A percentile compares a stretch with the other conserved stretches of the same genome.
Conservation (phyloP, 345 rosid genomes). For the Citropsis articulata region DNA sequence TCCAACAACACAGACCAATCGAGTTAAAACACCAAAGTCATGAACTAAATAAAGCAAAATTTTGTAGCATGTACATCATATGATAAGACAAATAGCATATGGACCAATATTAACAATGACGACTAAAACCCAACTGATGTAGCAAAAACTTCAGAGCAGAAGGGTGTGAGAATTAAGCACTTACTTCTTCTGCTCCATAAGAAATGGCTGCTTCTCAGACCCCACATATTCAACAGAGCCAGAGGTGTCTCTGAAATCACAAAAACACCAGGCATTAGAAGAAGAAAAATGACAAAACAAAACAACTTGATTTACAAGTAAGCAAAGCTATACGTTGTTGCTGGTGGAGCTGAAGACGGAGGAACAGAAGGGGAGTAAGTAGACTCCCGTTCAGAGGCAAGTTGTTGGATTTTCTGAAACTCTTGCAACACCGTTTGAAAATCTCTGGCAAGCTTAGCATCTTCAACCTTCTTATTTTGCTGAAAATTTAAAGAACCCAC, state of each 20-base stretch:
- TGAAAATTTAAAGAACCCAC: slow-evolving; percentile 11
- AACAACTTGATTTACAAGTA: background rate
- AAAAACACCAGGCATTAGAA: background rate
- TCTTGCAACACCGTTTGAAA: slow-evolving; percentile 56
- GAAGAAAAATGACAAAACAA: background rate
- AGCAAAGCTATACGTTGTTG: slow-evolving; percentile 18
- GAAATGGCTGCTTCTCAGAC: slow-evolving; percentile 45
- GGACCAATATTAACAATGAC: background rate
- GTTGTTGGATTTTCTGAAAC: slow-evolving; percentile 67
- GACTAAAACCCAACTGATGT: background rate
- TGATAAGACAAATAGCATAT: background rate
- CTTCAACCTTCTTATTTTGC: slow-evolving; percentile 61
- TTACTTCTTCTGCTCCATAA: slow-evolving; percentile 48
- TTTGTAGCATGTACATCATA: background rate
- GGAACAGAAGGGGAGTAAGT: slow-evolving; percentile 51
- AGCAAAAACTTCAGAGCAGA: background rate
- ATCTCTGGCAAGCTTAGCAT: slow-evolving; percentile 71
- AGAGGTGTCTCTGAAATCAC: slow-evolving; percentile 29
- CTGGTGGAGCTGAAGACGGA: slow-evolving; percentile 25
- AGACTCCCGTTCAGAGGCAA: slow-evolving; percentile 65
- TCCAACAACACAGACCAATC: background rate
- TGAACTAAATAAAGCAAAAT: background rate
- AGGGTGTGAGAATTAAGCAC: background rate
- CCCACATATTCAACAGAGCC: slow-evolving; percentile 27
- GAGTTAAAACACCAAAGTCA: background rate